Evolutionary conservation across 2,329 filamentous ascomycete genomes (phyloP), one percentile per base, ranked within the genome.

Genomic region (Didymella exigua): DNA sequence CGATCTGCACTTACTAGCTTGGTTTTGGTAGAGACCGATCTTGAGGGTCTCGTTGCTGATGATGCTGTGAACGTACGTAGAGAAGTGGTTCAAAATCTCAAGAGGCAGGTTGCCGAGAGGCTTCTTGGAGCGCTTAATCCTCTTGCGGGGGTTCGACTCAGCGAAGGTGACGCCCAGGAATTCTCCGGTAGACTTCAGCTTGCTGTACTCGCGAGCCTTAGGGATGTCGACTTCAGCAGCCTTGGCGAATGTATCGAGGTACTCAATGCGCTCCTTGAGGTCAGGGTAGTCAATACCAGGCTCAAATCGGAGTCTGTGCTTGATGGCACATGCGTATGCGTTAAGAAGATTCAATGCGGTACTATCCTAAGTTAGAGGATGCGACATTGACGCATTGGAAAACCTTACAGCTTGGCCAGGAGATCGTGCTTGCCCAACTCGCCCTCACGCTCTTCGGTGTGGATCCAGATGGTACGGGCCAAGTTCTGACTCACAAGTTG

Each of bases 221-320:
- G 73, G 74, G 14, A 78, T 72, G 4, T 75, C 68, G 30, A 76
- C 72, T 49, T 83, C 77, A 6, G 84, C 84, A 18, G 79, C 77
- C 55, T 81, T 86, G 56, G 91, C 89, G 66, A 91, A 91, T 0
- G 89, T 93, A 61, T 90, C 84, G 26, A 96, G 81, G 68, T 92
- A 87, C 14, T 83, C 82, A 26, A 93, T 82, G 13, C 92, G 80
- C 18, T 87, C 84, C 31, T 84, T 77, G 5, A 96, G 79, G 67
- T 95, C 91, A 1, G 87, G 83, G 71, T 95, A 93, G 48, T 88
- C 84, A 29, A 87, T 86, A 65, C 89, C 90, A 1, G 91, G 90
- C 71, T 96, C 90, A 72, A 93, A 93, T 27, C 91, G 89, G 27
- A 96, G 83, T 66, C 86, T 88, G 76, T 95, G 91, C 77, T 93